Evolutionary conservation across 129 eudicot species (phyloP), one percentile per base, ranked within the genome.

Genomic region (Lonicera japonica): DNA sequence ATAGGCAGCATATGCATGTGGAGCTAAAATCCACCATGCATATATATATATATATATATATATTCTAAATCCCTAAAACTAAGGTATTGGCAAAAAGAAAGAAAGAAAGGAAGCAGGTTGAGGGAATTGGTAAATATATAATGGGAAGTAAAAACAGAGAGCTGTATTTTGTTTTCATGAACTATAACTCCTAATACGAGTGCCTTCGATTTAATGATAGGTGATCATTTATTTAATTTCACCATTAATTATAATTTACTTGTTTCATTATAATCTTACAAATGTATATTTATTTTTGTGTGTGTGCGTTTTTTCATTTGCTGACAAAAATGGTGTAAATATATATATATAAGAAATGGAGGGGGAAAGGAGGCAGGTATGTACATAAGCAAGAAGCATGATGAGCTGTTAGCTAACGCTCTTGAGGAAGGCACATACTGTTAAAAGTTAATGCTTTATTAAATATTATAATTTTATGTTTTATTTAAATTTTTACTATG

Each of bases 151-250:
- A 21, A 5, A 61, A 50, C 14, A 25, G 38, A 10, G 89, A 83
- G 67, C 60, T 79, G 9, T 66, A 83, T 66, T 91, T 87, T 72
- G 96, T 91, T 21, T 91, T 91, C 84, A 70, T 91, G 90, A 84
- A 91, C 60, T 91, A 82, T 71, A 96, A 91, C 82, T 88, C 98
- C 39, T 83, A 91, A 67, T 91, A 87, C 61, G 98, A 87, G 57
- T 86, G 88, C 20, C 98, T 91, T 65, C 90, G 36, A 29, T 29
- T 6, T 29, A 12, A 45, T 45, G 10, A 4, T 45, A 45, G 51
- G n/a, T 15, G 16, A 10, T 45, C 51, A 15, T 45, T 45, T 10
- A 10, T 10, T 45, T 15, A 45, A 45, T 45, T 12, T 45, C 0
- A n/a, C n/a, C n/a, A n/a, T n/a, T n/a, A n/a, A n/a, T n/a, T n/a